phyloP scores from a whole-genome alignment of 768 basidiomycete species.

The Multifurca ochricompacta region DNA sequence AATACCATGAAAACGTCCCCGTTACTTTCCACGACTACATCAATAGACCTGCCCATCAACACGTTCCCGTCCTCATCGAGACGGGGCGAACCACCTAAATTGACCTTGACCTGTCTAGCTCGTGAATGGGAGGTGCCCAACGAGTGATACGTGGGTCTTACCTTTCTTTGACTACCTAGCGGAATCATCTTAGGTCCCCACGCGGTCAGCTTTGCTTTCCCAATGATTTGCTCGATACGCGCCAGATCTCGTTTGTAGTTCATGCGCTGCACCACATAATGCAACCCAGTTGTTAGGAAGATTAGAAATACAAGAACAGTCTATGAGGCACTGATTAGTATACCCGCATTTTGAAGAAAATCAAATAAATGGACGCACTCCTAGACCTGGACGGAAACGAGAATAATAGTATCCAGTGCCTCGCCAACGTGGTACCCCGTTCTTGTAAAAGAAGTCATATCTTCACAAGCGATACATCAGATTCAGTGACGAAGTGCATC shows the following conservation, averaged over 20 bases:
- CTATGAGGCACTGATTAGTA: constrained; percentile 31
- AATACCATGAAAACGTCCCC: constrained; percentile 69
- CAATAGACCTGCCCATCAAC: constrained; percentile 47
- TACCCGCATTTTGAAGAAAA: not conserved
- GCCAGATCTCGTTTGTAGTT: constrained; percentile 68
- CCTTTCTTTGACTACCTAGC: constrained; percentile 60
- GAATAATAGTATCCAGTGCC: constrained; percentile 97
- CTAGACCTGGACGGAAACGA: constrained; percentile 89
- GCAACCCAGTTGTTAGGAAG: constrained; percentile 69
- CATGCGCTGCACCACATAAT: constrained; percentile 71
- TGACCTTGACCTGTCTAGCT: constrained; percentile 55
- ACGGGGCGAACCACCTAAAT: constrained; percentile 46
- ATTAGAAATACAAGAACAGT: constrained; percentile 71
- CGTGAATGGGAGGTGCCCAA: not conserved
- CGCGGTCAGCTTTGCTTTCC: constrained; percentile 60
- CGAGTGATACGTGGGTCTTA: constrained; percentile 25
- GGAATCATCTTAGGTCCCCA: constrained; percentile 78
- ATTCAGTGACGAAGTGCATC: not conserved
- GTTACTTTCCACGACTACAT: constrained; percentile 72
- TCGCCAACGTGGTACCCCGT: constrained; percentile 94
- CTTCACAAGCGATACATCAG: constrained; percentile 30
- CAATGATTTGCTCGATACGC: constrained; percentile 54
- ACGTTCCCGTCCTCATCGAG: constrained; percentile 50
- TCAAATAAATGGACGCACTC: constrained; percentile 34
- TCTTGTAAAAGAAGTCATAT: constrained; percentile 94